Conservation (phyloP, 2,329 filamentous ascomycete species). For the Westerdykella ornata region DNA sequence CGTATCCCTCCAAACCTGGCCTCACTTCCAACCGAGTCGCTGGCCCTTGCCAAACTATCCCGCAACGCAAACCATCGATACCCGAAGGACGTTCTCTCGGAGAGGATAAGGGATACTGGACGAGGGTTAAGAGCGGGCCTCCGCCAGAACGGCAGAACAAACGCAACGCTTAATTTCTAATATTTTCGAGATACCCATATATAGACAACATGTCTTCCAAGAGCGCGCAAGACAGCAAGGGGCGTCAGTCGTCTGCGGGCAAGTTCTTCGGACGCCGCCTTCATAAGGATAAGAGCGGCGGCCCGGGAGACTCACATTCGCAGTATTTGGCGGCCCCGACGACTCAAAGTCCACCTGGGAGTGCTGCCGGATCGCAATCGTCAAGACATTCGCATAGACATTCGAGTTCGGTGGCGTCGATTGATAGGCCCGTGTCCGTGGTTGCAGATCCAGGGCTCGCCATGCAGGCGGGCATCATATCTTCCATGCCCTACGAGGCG, state of each 20-base stretch:
- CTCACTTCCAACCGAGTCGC: too few relatives aligned
- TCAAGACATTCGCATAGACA: constrained; percentile 60
- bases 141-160: background rate
- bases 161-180: background rate
- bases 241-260: constrained; percentile 72
- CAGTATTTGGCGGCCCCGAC: constrained; percentile 40
- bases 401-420: constrained; percentile 47
- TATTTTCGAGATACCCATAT: too few relatives aligned
- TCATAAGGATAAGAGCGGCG: constrained; percentile 68
- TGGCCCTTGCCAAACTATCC: too few relatives aligned
- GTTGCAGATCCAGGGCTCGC: constrained; percentile 57
- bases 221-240: constrained; percentile 66
- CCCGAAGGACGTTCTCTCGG: too few relatives aligned
- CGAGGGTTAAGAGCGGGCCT: background rate
- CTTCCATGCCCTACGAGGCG: constrained; percentile 68
- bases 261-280: constrained; percentile 78
- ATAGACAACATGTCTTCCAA: constrained; percentile 42
- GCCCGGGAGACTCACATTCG: constrained; percentile 39
- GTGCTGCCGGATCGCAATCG: constrained; percentile 58
- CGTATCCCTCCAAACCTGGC: too few relatives aligned
- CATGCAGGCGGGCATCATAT: constrained; percentile 74
- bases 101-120: background rate
- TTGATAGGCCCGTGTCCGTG: constrained; percentile 60
- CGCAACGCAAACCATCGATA: too few relatives aligned
- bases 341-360: constrained; percentile 56